These are phyloP conservation scores for Backusella psychrophila DNA, from an alignment of 192 early-diverging fungal species.

Conservation along the genomic window DNA sequence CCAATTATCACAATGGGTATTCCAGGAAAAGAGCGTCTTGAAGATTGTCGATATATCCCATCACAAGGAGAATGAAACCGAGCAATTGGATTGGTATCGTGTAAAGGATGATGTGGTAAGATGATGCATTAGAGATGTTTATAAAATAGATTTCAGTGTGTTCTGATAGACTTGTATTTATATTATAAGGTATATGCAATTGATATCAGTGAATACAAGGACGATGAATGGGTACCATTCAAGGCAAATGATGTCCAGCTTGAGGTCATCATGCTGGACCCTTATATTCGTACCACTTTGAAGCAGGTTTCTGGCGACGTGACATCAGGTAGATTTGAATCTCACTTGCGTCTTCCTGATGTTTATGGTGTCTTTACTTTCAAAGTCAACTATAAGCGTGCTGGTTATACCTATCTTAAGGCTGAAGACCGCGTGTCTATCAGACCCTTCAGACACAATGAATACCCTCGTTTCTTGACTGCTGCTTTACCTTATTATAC, in stretches of 20 bases:
- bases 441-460: slow-evolving; percentile 91
- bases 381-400: slow-evolving; percentile 88
- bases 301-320: slow-evolving; percentile 40
- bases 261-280: slow-evolving; percentile 96
- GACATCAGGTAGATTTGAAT: slow-evolving; percentile 41
- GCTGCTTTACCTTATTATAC: slow-evolving; percentile 97
- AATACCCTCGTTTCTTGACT: slow-evolving; percentile 90
- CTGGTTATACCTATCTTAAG: slow-evolving; percentile 76
- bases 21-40: slow-evolving; percentile 90
- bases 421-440: slow-evolving; percentile 78
- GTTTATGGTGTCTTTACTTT: slow-evolving; percentile 98
- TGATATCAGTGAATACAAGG: slow-evolving; percentile 75
- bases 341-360: slow-evolving; percentile 75
- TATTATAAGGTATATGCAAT: slow-evolving; percentile 69
- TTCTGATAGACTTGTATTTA: background rate
- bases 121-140: background rate
- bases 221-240: slow-evolving; percentile 84
- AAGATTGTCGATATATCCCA: slow-evolving; percentile 64
- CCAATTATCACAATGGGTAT: slow-evolving; percentile 84
- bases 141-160: background rate
- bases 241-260: slow-evolving; percentile 81
- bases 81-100: slow-evolving; percentile 80
- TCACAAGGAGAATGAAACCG: slow-evolving; percentile 63
- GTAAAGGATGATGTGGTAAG: slow-evolving; percentile 86
- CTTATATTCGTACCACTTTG: slow-evolving; percentile 83